Evolutionary conservation across 768 basidiomycete genomes (phyloP).

Genomic region (Trametopsis cervina): DNA sequence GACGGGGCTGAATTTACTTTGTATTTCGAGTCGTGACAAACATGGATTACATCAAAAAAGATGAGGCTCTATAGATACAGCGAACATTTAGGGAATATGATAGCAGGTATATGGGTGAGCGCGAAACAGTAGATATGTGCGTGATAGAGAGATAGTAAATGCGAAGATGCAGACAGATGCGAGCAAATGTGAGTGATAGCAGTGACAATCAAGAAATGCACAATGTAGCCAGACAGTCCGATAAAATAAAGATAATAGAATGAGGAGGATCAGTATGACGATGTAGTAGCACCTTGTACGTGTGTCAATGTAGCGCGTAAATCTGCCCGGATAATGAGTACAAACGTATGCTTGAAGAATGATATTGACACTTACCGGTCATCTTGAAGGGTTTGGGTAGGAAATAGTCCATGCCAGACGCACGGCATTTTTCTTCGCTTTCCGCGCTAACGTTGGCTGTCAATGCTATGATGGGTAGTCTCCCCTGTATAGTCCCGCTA

Average conservation of each 20-base stretch:
- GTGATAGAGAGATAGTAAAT: neutral
- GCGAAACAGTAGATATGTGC: too few species aligned
- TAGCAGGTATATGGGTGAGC: too few species aligned
- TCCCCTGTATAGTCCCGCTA: slow-evolving; percentile 16
- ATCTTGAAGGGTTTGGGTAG: slow-evolving; percentile 23
- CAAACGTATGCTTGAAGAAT: neutral
- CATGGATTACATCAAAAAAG: too few species aligned
- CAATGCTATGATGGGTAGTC: slow-evolving; percentile 22
- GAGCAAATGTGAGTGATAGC: neutral
- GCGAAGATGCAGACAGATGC: neutral
- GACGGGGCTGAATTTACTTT: too few species aligned
- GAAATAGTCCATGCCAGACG: slow-evolving; percentile 24
- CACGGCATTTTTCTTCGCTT: slow-evolving; percentile 21
- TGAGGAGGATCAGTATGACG: neutral
- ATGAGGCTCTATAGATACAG: too few species aligned
- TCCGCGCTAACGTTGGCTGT: slow-evolving; percentile 24
- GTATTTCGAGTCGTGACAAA: too few species aligned
- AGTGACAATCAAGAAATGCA: too few species aligned
- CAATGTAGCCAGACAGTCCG: neutral
- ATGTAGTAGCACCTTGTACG: neutral
- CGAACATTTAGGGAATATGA: too few species aligned
- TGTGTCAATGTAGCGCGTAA: slow-evolving; percentile 2
- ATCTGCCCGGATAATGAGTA: slow-evolving; percentile 3
- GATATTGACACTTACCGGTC: slow-evolving; percentile 12
- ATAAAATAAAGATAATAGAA: neutral